phyloP scores from a whole-genome alignment of 768 basidiomycete genomes.

The Tylopilus vinaceipallidus region DNA sequence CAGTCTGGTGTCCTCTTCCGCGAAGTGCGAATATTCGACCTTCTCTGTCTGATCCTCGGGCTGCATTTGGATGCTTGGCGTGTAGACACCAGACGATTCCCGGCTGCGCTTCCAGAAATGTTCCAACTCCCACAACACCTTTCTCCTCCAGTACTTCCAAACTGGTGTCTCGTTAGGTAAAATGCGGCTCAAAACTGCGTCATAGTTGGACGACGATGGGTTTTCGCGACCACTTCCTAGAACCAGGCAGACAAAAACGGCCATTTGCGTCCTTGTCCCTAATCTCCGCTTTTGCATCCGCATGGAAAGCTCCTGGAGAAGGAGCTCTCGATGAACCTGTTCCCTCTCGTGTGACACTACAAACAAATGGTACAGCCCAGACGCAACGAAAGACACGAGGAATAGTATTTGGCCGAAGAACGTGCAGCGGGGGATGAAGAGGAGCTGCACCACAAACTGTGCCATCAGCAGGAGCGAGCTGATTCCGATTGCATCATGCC shows the following conservation, averaged over 20 bases:
- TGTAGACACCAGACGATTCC: not conserved
- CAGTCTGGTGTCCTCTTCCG: conserved; percentile 5
- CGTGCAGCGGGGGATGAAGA: conserved; percentile 28
- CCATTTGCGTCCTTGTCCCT: conserved; percentile 30
- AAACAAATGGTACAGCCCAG: conserved; percentile 33
- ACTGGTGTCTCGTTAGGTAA: conserved; percentile 30
- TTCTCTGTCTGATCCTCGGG: conserved; percentile 10
- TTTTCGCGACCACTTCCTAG: conserved; percentile 10
- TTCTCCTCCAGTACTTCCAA: conserved; percentile 27
- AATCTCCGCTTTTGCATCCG: conserved; percentile 13
- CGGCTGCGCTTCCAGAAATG: conserved; percentile 5
- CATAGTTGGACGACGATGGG: not conserved
- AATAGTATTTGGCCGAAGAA: conserved; percentile 35
- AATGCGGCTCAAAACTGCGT: conserved; percentile 10
- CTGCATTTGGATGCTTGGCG: conserved; percentile 9
- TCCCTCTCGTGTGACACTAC: conserved; percentile 32
- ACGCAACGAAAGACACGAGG: conserved; percentile 27
- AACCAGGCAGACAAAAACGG: conserved; percentile 26
- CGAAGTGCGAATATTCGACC: conserved; percentile 8
- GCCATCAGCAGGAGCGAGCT: conserved; percentile 26
- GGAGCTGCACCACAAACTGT: conserved; percentile 32
- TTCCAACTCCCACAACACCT: conserved; percentile 19
- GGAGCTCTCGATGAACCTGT: conserved; percentile 17
- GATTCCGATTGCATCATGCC: conserved; percentile 17
- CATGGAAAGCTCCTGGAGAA: conserved; percentile 8